Evolutionary conservation across 148 eudicot genomes (phyloP).

Genomic region (Diospyros kaki): DNA sequence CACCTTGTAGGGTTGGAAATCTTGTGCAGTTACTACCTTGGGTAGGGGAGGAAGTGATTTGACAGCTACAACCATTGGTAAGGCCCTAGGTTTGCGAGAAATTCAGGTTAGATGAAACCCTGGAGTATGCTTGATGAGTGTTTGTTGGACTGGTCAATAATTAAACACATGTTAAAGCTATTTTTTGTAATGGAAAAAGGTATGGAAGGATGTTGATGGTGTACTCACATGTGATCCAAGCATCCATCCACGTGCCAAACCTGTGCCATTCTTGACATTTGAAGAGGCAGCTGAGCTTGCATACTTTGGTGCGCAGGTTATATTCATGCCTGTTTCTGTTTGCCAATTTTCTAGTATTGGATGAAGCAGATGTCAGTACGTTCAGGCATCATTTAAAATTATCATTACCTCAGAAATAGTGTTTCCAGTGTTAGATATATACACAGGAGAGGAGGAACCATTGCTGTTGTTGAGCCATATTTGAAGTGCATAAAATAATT

Average conservation of each 20-base stretch:
- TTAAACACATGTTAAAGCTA: background rate
- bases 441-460: background rate
- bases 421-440: background rate
- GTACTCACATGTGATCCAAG: constrained; percentile 91
- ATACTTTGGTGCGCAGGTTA: constrained; percentile 94
- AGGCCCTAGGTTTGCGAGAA: constrained; percentile 79
- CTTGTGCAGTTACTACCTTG: constrained; percentile 84
- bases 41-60: constrained; percentile 97
- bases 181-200: constrained; percentile 31
- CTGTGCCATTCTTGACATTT: constrained; percentile 80
- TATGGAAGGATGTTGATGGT: constrained; percentile 96
- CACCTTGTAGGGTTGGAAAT: constrained; percentile 57
- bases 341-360: background rate
- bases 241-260: constrained; percentile 54
- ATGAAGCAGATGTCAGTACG: background rate
- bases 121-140: background rate
- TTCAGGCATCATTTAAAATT: background rate
- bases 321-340: background rate
- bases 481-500: too few relatives aligned
- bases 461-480: too few relatives aligned
- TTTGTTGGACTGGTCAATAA: background rate
- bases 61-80: constrained; percentile 90
- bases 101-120: constrained; percentile 52
- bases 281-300: constrained; percentile 98
- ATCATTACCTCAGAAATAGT: background rate